These are phyloP conservation scores for Phellopilus nigrolimitatus DNA, from an alignment of 1,284 basidiomycete species.

Conservation along the genomic window DNA sequence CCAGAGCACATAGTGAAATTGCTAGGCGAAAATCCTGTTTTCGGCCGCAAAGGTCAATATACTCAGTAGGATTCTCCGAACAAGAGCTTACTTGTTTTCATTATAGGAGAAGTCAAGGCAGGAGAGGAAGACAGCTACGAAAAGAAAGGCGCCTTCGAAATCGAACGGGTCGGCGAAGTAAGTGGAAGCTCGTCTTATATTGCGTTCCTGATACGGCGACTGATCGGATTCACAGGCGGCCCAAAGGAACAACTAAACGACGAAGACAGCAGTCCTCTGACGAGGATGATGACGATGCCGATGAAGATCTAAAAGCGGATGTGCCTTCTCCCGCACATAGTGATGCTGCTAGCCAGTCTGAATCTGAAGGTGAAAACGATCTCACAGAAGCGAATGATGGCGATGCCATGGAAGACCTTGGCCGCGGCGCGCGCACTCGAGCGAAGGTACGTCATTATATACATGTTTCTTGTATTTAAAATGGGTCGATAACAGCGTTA, in stretches of 20 bases:
- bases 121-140: slow-evolving; percentile 17
- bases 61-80: background rate
- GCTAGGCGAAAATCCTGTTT: slow-evolving; percentile 38
- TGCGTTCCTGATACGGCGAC: background rate
- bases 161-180: slow-evolving; percentile 15
- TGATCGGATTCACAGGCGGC: slow-evolving; percentile 7
- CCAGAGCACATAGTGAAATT: slow-evolving; percentile 53
- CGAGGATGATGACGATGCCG: slow-evolving; percentile 24
- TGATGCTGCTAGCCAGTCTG: background rate
- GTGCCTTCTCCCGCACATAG: slow-evolving; percentile 13
- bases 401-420: slow-evolving; percentile 17
- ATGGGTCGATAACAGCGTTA: background rate
- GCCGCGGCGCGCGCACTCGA: slow-evolving; percentile 22
- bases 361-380: slow-evolving; percentile 13
- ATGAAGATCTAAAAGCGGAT: slow-evolving; percentile 18
- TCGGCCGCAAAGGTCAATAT: slow-evolving; percentile 19
- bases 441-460: slow-evolving; percentile 24
- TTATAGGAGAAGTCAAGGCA: slow-evolving; percentile 14
- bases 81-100: background rate
- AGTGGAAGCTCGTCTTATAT: too few species aligned
- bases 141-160: slow-evolving; percentile 20
- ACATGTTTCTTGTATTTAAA: background rate
- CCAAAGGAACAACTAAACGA: slow-evolving; percentile 24
- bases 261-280: slow-evolving; percentile 23
- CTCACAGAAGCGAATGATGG: slow-evolving; percentile 8